Evolutionary conservation across 2,329 filamentous ascomycete genomes (phyloP).

Genomic region (Akanthomyces dipterigenus): DNA sequence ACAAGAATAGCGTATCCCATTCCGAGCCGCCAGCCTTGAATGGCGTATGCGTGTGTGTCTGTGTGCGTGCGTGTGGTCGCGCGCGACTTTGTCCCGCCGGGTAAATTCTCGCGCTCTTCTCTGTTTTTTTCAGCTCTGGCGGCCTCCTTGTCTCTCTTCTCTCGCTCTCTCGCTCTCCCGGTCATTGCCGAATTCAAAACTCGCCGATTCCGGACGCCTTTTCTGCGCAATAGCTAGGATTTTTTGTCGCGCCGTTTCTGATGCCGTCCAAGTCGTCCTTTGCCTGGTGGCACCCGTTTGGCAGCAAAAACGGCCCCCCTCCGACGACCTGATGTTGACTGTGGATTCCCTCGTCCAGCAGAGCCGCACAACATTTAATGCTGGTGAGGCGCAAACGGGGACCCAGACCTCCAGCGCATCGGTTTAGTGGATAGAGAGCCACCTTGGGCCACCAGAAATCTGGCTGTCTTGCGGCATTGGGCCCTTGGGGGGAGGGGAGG

Average conservation of each 20-base stretch:
- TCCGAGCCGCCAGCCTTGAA: background rate
- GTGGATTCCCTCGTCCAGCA: conserved; percentile 10
- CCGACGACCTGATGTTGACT: conserved; percentile 11
- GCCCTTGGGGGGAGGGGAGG: background rate
- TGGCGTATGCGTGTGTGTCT: background rate
- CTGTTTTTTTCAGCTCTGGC: conserved; percentile 4
- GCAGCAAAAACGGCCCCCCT: conserved; percentile 2
- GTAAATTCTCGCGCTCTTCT: background rate
- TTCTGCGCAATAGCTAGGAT: too few species aligned
- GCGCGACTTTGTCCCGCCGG: conserved; percentile 1
- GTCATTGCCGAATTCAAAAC: background rate
- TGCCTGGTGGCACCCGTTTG: background rate
- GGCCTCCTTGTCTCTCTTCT: background rate
- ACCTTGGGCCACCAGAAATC: background rate
- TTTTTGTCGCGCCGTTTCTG: background rate
- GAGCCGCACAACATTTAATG: conserved; percentile 11
- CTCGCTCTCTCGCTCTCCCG: background rate
- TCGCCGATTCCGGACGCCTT: conserved; percentile 1
- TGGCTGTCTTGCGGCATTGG: background rate
- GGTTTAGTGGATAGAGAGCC: conserved; percentile 2
- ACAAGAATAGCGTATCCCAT: background rate
- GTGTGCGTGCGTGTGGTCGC: background rate
- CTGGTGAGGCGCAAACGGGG: conserved; percentile 8
- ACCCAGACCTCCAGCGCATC: conserved; percentile 8
- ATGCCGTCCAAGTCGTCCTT: background rate